A percentile compares a stretch with the other conserved stretches of the same genome.
These are phyloP conservation scores for Solanum aculeatissimum DNA, from an alignment of 305 asterid genomes.

Conservation along the genomic window DNA sequence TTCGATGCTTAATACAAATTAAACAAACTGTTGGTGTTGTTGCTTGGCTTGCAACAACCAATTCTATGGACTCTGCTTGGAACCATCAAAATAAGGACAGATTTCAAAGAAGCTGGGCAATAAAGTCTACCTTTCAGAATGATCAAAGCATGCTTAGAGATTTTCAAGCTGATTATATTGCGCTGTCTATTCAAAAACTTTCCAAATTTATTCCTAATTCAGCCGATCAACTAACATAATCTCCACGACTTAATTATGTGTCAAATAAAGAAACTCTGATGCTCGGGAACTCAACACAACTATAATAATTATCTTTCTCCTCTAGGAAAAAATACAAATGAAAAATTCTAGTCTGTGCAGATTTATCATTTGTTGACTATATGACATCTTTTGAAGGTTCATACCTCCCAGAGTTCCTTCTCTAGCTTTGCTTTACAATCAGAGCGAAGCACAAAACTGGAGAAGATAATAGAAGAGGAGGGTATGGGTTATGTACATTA, in stretches of 20 bases:
- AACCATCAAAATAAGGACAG: background rate
- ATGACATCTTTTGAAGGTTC: background rate
- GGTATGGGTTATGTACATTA: background rate
- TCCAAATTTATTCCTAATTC: background rate
- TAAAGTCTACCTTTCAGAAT: background rate
- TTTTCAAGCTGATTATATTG: background rate
- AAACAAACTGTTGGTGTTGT: background rate
- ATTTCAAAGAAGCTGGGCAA: background rate
- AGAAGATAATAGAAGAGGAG: background rate
- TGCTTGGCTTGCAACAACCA: background rate
- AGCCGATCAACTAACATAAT: background rate
- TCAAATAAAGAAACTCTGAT: background rate
- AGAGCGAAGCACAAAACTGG: background rate
- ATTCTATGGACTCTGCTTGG: background rate
- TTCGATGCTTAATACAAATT: background rate
- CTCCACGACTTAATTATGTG: background rate
- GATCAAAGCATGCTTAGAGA: background rate
- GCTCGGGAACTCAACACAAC: background rate
- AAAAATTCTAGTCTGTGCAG: background rate
- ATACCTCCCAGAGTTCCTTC: background rate
- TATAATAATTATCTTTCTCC: background rate
- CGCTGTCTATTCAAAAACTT: background rate
- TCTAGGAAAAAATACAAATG: background rate
- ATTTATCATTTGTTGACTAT: background rate
- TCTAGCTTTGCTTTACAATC: background rate